These are phyloP conservation scores for Cyberlindnera xishuangbannaensis DNA, from an alignment of 805 yeast genomes.

Conservation along the genomic window DNA sequence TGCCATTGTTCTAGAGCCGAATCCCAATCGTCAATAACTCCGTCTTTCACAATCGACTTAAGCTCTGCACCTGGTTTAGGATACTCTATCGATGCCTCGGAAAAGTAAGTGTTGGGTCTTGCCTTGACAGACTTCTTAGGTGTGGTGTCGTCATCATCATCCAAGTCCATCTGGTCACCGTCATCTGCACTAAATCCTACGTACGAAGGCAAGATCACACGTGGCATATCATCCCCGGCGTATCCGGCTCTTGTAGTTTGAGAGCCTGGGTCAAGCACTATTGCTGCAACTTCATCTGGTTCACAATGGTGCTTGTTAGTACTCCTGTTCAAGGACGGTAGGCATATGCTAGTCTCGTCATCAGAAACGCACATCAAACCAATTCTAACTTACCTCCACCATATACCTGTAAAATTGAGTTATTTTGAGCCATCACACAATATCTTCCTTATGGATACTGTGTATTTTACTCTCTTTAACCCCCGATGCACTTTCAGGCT, in stretches of 20 bases:
- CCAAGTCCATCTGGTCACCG: conserved; percentile 21
- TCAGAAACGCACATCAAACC: not conserved
- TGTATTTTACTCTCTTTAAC: not conserved
- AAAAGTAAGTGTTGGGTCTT: conserved; percentile 27
- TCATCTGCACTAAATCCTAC: conserved; percentile 36
- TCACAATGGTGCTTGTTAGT: not conserved
- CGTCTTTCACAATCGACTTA: conserved; percentile 53
- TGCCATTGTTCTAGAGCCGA: conserved; percentile 71
- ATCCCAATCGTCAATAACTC: conserved; percentile 79
- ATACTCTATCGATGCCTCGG: conserved; percentile 38
- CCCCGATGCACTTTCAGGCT: not conserved
- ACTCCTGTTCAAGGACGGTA: too few species aligned
- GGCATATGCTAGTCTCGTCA: conserved; percentile 9
- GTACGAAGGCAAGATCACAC: conserved; percentile 64
- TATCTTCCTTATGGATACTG: not conserved
- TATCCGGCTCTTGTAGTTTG: conserved; percentile 78
- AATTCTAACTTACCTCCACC: conserved; percentile 15
- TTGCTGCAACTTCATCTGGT: conserved; percentile 79
- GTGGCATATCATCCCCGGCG: conserved; percentile 90
- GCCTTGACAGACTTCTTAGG: conserved; percentile 11
- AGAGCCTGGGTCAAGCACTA: conserved; percentile 90
- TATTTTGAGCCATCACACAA: conserved; percentile 24
- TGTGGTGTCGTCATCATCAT: conserved; percentile 16
- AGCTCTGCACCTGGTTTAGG: conserved; percentile 51
- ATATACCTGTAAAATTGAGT: conserved; percentile 20